Conservation (phyloP, 2,329 filamentous ascomycete species). For the Claviceps maximensis region DNA sequence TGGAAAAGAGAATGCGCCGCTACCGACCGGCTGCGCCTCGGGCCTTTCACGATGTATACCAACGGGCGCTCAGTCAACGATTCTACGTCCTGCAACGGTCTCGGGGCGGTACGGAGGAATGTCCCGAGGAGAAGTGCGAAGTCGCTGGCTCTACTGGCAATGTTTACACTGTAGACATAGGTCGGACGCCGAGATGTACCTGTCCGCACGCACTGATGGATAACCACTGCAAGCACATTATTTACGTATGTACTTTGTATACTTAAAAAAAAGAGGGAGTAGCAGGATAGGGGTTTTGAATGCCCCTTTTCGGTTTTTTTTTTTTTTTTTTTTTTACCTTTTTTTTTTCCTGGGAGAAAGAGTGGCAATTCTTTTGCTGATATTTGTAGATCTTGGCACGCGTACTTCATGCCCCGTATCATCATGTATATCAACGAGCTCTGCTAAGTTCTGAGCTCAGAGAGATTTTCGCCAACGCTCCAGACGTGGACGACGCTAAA, state of each 20-base stretch:
- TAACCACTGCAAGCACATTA: constrained; percentile 51
- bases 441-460: constrained; percentile 45
- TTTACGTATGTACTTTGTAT: constrained; percentile 33
- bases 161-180: constrained; percentile 45
- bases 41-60: constrained; percentile 23
- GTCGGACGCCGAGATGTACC: constrained; percentile 36
- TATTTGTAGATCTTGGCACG: constrained; percentile 36
- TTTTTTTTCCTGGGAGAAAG: background rate
- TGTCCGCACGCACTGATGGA: constrained; percentile 41
- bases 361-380: background rate
- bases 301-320: too few relatives aligned
- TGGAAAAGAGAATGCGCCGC: constrained; percentile 23
- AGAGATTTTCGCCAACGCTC: constrained; percentile 35
- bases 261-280: background rate
- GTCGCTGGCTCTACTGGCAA: constrained; percentile 54
- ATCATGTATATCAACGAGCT: constrained; percentile 49
- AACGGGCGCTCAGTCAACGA: constrained; percentile 27
- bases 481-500: constrained; percentile 20
- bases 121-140: constrained; percentile 39
- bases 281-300: too few relatives aligned
- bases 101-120: constrained; percentile 20
- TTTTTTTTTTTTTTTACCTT: background rate
- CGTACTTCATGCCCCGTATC: constrained; percentile 42
- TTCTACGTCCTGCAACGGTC: constrained; percentile 33
- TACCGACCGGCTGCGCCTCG: constrained; percentile 22